Conservation (phyloP, 805 yeast genomes). For the Candida mattraensis region DNA sequence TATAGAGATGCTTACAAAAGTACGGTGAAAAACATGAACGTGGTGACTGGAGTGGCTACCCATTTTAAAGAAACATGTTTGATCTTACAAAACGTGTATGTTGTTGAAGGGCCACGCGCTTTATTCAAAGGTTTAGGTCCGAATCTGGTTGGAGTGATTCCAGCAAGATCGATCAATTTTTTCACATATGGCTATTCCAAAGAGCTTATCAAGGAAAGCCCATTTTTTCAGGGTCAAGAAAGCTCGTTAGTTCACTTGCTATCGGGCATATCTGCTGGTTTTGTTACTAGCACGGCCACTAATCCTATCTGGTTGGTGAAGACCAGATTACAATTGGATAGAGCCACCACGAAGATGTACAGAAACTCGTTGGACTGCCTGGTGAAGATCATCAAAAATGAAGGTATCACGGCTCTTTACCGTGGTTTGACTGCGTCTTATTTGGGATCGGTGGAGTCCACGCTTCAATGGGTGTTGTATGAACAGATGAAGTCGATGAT, state of each 20-base stretch:
- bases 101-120: conserved; percentile 79
- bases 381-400: conserved; percentile 62
- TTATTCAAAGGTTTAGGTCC: conserved; percentile 96
- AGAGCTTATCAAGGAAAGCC: conserved; percentile 56
- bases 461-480: conserved; percentile 94
- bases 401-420: conserved; percentile 80
- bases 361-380: conserved; percentile 86
- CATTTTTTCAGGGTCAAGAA: conserved; percentile 73
- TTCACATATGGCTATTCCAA: conserved; percentile 96
- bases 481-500: conserved; percentile 88
- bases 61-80: conserved; percentile 83
- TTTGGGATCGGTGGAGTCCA: conserved; percentile 88
- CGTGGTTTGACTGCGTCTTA: conserved; percentile 94
- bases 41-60: conserved; percentile 37
- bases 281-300: conserved; percentile 92
- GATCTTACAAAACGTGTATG: conserved; percentile 68
- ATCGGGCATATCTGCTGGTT: conserved; percentile 89
- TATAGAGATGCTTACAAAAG: conserved; percentile 55
- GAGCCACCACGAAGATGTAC: conserved; percentile 60
- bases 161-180: conserved; percentile 95
- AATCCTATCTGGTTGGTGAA: conserved; percentile 98
- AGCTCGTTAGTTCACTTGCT: conserved; percentile 81
- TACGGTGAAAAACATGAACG: conserved; percentile 30
- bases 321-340: conserved; percentile 91
- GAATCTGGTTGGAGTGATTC: conserved; percentile 94